Percentiles rank a stretch among this genome's conserved stretches.
Evolutionary conservation across 202 grass and related monocot genomes (phyloP).

Genomic region (Dendrocalamus latiflorus): DNA sequence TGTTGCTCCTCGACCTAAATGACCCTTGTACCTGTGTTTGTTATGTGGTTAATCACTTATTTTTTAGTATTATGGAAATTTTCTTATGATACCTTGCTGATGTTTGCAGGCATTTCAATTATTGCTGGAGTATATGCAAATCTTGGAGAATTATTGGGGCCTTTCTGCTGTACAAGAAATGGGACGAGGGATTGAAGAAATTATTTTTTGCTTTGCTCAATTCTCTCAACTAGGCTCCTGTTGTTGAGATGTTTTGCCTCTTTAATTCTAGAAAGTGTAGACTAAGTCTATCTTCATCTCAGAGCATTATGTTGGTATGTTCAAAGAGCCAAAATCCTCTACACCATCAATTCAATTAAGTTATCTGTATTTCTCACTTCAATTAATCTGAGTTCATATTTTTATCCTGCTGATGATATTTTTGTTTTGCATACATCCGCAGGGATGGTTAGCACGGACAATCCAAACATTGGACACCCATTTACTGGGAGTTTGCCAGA

Average conservation of each 20-base stretch:
- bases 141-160: slow-evolving; percentile 94
- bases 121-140: slow-evolving; percentile 94
- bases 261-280: not conserved
- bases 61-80: slow-evolving; percentile 10
- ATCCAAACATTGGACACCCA: slow-evolving; percentile 84
- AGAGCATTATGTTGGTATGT: slow-evolving; percentile 11
- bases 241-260: slow-evolving; percentile 3
- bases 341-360: slow-evolving; percentile 2
- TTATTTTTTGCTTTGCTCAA: slow-evolving; percentile 14
- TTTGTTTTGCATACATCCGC: slow-evolving; percentile 23
- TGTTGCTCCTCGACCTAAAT: slow-evolving; percentile 6
- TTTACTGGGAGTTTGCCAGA: slow-evolving; percentile 82
- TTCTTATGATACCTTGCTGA: slow-evolving; percentile 42
- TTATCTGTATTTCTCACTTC: slow-evolving; percentile 15
- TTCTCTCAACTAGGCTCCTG: not conserved
- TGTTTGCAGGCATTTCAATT: slow-evolving; percentile 87
- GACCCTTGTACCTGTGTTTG: not conserved
- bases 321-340: not conserved
- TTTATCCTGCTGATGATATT: slow-evolving; percentile 11
- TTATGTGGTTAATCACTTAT: slow-evolving; percentile 13
- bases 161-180: slow-evolving; percentile 88
- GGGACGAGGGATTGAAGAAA: slow-evolving; percentile 78
- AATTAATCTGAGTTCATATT: slow-evolving; percentile 2
- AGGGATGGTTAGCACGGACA: slow-evolving; percentile 86
- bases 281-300: not conserved